Conservation (phyloP, 352 stramenopile genomes). For the Lagenidium sp. region DNA sequence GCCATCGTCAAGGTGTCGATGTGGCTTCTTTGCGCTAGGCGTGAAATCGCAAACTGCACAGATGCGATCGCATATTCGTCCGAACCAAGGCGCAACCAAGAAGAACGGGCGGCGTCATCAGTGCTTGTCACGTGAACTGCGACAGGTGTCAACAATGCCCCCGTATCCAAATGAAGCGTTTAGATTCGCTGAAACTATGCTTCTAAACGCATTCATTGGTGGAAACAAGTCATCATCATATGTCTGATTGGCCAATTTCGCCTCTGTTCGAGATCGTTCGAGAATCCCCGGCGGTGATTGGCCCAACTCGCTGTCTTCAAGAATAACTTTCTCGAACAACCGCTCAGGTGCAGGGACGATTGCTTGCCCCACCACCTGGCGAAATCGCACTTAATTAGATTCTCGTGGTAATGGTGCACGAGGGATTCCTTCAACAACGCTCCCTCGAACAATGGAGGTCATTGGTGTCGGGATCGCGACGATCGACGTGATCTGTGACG, state of each 20-base stretch:
- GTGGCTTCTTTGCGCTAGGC: slow-evolving; percentile 7
- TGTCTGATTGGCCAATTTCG: not conserved
- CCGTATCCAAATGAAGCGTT: not conserved
- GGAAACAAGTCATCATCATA: not conserved
- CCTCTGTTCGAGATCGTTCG: slow-evolving; percentile 10
- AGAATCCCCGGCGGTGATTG: slow-evolving; percentile 17
- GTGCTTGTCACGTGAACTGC: not conserved
- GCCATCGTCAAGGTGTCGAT: not conserved
- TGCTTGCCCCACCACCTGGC: slow-evolving; percentile 1
- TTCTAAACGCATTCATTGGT: not conserved
- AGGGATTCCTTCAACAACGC: not conserved
- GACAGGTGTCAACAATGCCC: not conserved
- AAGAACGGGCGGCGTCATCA: no score
- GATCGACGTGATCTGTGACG: slow-evolving; percentile 61
- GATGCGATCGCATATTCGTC: slow-evolving; percentile 1
- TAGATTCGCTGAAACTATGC: slow-evolving; percentile 4
- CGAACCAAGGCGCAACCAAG: no score
- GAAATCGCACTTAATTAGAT: not conserved
- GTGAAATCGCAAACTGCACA: slow-evolving; percentile 17
- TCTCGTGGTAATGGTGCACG: not conserved
- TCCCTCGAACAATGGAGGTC: slow-evolving; percentile 26
- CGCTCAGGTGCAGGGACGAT: not conserved
- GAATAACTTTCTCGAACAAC: slow-evolving; percentile 17
- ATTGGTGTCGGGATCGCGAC: slow-evolving; percentile 62
- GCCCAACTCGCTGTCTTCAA: slow-evolving; percentile 5